These are phyloP conservation scores for Sclerotinia glacialis DNA, from an alignment of 2,329 filamentous ascomycete species.

Conservation along the genomic window DNA sequence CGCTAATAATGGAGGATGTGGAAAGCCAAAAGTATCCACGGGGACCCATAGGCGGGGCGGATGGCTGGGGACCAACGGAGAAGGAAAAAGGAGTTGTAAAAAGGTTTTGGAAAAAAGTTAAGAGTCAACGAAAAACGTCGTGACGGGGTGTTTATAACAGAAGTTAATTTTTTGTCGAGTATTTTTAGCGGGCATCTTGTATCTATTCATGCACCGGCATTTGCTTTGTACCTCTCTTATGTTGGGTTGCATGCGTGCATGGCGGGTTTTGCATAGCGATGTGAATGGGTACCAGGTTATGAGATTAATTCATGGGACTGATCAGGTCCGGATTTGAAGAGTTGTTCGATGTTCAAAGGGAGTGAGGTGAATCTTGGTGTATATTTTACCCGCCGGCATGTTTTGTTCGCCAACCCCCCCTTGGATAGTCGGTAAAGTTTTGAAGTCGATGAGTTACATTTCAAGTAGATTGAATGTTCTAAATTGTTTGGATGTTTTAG, in stretches of 20 bases:
- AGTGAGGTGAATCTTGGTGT: neutral
- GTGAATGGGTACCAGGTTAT: neutral
- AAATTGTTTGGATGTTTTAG: neutral
- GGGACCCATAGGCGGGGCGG: slow-evolving; percentile 39
- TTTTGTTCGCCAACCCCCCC: neutral
- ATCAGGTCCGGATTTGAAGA: neutral
- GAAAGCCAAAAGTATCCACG: slow-evolving; percentile 50
- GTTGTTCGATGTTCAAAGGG: neutral
- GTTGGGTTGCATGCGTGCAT: slow-evolving; percentile 6
- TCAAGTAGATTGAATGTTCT: neutral
- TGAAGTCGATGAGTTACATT: neutral
- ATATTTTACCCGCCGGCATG: neutral
- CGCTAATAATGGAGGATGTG: slow-evolving; percentile 54
- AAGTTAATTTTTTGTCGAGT: slow-evolving; percentile 8
- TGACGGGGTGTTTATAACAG: slow-evolving; percentile 12
- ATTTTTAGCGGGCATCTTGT: slow-evolving; percentile 21
- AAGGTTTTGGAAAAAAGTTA: slow-evolving; percentile 62
- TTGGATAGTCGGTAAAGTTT: neutral
- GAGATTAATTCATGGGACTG: neutral
- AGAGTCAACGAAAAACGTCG: slow-evolving; percentile 33
- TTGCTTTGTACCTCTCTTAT: slow-evolving; percentile 6
- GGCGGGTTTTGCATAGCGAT: neutral
- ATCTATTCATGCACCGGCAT: neutral
- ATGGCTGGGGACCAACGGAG: slow-evolving; percentile 45
- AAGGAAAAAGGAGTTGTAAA: slow-evolving; percentile 57